Conservation (phyloP, 1,139 yeast genomes). For the Hansenula sp. region DNA sequence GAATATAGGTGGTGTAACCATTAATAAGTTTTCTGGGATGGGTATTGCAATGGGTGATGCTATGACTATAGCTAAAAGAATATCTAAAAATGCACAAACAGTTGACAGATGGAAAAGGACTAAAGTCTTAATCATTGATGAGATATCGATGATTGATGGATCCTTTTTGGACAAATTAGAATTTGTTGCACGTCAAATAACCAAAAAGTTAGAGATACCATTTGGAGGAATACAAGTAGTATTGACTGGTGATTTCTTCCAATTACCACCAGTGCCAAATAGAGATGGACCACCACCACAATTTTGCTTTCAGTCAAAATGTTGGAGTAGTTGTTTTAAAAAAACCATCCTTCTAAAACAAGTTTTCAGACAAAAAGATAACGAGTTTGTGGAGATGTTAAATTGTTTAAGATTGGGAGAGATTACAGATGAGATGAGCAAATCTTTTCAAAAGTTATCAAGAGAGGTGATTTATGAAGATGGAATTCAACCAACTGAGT, state of each 20-base stretch:
- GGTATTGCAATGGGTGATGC: constrained; percentile 63
- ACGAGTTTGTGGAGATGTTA: constrained; percentile 63
- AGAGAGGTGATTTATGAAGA: constrained; percentile 58
- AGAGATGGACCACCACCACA: constrained; percentile 28
- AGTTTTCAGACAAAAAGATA: constrained; percentile 70
- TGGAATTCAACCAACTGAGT: constrained; percentile 77
- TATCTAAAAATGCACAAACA: constrained; percentile 40
- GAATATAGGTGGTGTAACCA: constrained; percentile 78
- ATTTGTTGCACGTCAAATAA: constrained; percentile 48
- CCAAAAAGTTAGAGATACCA: constrained; percentile 41
- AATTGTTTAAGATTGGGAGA: constrained; percentile 70
- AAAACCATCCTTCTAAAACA: constrained; percentile 55
- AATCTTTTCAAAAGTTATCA: constrained; percentile 42
- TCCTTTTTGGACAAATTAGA: constrained; percentile 61
- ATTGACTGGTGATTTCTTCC: constrained; percentile 81
- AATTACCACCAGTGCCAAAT: constrained; percentile 71
- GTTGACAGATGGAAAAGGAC: constrained; percentile 54
- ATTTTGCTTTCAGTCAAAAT: constrained; percentile 55
- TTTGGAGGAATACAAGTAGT: constrained; percentile 84
- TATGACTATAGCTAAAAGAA: constrained; percentile 37
- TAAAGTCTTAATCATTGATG: constrained; percentile 72
- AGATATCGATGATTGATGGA: constrained; percentile 80
- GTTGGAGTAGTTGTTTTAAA: constrained; percentile 52
- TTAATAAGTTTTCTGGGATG: constrained; percentile 74
- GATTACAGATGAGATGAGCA: constrained; percentile 40